Evolutionary conservation across 768 basidiomycete species (phyloP), one percentile per base, ranked within the genome.

Genomic region (Tylopilus plumbeoviolaceoides): DNA sequence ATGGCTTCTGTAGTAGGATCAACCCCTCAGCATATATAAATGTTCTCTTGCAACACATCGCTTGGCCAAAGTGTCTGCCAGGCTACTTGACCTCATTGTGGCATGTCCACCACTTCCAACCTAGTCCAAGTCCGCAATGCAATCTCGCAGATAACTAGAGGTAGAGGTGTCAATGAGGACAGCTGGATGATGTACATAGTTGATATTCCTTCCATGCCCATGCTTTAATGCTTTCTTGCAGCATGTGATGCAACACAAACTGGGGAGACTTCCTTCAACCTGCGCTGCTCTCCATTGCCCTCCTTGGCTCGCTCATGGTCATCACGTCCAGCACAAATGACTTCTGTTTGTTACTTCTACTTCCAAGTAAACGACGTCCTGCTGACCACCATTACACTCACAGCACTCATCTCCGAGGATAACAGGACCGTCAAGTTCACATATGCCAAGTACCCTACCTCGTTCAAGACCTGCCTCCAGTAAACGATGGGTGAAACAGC

Each of bases 141-240:
- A 11, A 23, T 61, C 53, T 51, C 60, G 14, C 60, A 54, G 44
- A 47, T 61, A 54, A 61, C 59, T 36, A 58, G 20, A 51, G 60
- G 60, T 9, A 61, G 39, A 28, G 60, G 57, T 44, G 53, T 61
- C 5, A 61, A 61, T 25, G 56, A 61, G 43, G 60, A 61, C 20
- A 48, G 48, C 41, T 61, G 60, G 60, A 61, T 61, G 60, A 48
- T 57, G 59, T 61, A 23, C 75, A 1, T 48, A 51, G 4, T 66
- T 81, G 5, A 56, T 70, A 3, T 74, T 8, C 8, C 18, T 6
- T 3, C 39, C 23, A 11, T 7, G 9, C 7, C 7, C 7, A 7
- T 8, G 4, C 11, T 35, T 15, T 28, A n/a, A 57, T 20, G 7
- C 7, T 17, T 36, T 30, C 41, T 18, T 28, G 18, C 31, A 60